These are phyloP conservation scores for Cynanchum wilfordii DNA, from an alignment of 257 asterid genomes.

Conservation along the genomic window DNA sequence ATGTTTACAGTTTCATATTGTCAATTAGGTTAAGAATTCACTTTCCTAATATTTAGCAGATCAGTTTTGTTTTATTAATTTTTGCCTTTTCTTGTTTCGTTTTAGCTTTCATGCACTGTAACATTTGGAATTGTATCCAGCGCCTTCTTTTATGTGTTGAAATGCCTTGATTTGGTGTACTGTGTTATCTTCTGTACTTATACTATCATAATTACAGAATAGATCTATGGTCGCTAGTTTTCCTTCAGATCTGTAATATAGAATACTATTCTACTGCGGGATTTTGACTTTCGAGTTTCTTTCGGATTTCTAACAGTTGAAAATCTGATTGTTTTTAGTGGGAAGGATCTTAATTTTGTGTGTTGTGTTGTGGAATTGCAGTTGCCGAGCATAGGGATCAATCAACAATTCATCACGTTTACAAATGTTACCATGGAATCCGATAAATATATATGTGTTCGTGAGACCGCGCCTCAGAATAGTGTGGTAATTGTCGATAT, in stretches of 20 bases:
- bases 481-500: constrained; percentile 92
- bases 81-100: neutral
- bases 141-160: neutral
- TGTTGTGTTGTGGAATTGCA: constrained; percentile 47
- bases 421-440: constrained; percentile 99
- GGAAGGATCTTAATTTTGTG: constrained; percentile 29
- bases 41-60: neutral
- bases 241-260: constrained; percentile 39
- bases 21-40: neutral
- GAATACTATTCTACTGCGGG: neutral
- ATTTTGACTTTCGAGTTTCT: neutral
- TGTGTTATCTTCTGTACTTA: constrained; percentile 14
- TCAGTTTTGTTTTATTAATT: neutral
- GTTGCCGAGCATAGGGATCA: constrained; percentile 95
- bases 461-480: constrained; percentile 95
- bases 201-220: neutral
- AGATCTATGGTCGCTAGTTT: constrained; percentile 22
- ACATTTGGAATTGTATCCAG: neutral
- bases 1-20: neutral
- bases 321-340: neutral
- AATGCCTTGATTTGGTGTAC: constrained; percentile 12
- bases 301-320: neutral
- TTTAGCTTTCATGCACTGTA: neutral
- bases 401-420: constrained; percentile 84
- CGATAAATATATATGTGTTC: constrained; percentile 90